Base-by-base conservation (phyloP, 2,329 filamentous ascomycete species). In the Aspergillus spinulosporus region DNA sequence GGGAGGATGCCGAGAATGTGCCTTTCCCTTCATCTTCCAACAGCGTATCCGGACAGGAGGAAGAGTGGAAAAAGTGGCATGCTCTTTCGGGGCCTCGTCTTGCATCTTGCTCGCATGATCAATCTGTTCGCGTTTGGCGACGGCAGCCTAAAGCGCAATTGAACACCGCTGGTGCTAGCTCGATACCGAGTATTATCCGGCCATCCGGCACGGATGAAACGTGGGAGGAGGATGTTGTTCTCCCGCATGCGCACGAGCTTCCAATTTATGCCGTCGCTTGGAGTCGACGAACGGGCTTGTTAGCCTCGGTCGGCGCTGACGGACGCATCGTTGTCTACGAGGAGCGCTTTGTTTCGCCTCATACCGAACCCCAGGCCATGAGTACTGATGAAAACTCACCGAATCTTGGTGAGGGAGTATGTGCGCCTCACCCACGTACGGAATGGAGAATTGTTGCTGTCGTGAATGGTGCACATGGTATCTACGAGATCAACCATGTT, bases 401-500 rank as follows among this genome's bases (percentile, higher is more conserved):
- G 12, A 9, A 32, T 21, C 32, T 37, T 48, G n/a, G n/a, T 14
- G 32, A 14, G 3, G 28, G 15, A 14, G 36, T 4, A 5, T 3
- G 14, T 49, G 21, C 44, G 12, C n/a, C 8, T 6, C 61, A 32
- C 15, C 56, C 62, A 49, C 66, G 53, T 49, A 83, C 82, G 1
- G 81, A 83, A 58, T 97, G 94, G 94, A 79, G 80, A 5, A 74
- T 93, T 3, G 68, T 96, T 12, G 84, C 85, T 0, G 82, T 83
- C n/a, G 69, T 89, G 1, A 80, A 87, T 47, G 87, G 87, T 34
- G 90, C 88, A 2, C 94, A 99, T 71, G 92, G 91, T 0, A 90
- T 95, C 2, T 97, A 93, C 68, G 94, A 99, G 75, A 82, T 97
- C 61, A 99, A 99, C 68, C 92, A 97, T 73, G 83, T 94, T 48